Conservation (phyloP, 257 asterid species). For the Nicotiana tomentosiformis region DNA sequence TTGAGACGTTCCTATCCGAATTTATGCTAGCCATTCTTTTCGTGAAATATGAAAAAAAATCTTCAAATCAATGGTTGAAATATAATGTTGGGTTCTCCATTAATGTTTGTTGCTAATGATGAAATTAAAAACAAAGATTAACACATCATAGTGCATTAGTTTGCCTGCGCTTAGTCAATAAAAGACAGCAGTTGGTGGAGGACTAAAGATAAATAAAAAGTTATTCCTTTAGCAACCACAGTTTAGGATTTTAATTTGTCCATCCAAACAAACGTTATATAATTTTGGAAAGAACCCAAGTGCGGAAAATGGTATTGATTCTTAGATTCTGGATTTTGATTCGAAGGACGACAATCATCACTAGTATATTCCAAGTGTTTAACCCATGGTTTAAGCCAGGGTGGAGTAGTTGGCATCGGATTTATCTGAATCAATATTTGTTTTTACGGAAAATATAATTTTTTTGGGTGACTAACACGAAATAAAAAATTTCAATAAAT, state of each 20-base stretch:
- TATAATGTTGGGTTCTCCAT: not conserved
- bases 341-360: not conserved
- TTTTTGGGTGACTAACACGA: no score
- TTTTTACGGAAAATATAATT: no score
- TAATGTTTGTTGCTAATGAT: not conserved
- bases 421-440: no score
- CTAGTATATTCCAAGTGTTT: not conserved
- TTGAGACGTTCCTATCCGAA: not conserved
- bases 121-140: not conserved
- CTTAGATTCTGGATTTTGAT: not conserved
- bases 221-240: not conserved
- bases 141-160: not conserved
- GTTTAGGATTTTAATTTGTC: no score
- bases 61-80: not conserved
- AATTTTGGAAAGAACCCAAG: not conserved
- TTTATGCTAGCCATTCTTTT: not conserved
- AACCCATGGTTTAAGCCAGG: no score
- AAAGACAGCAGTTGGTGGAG: not conserved
- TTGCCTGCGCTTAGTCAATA: not conserved
- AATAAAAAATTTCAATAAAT: no score
- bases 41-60: not conserved
- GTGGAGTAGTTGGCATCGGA: no score
- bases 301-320: conserved; percentile 11
- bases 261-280: no score
- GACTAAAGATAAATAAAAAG: not conserved